A percentile compares a stretch with the other conserved stretches of the same genome.
Conservation (phyloP, 2,329 filamentous ascomycete genomes). For the Pestalotiopsis sp. region DNA sequence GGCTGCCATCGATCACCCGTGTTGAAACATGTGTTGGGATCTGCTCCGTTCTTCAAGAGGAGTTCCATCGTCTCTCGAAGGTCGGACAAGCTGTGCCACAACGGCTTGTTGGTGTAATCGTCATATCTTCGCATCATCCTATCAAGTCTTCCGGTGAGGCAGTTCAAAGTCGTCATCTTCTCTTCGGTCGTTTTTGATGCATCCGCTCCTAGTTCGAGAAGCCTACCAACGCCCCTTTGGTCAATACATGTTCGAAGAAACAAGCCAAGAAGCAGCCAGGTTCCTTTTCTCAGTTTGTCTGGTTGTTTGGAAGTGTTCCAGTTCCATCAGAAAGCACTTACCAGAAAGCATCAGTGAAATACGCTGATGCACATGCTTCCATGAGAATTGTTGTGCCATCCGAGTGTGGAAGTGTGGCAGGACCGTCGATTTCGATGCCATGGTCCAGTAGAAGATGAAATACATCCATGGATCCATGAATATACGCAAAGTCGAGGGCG, state of each 20-base stretch:
- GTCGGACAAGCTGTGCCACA: not conserved
- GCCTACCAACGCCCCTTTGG: not conserved
- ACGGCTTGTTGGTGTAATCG: too few relatives aligned
- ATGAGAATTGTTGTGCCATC: not conserved
- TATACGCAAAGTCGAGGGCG: not conserved
- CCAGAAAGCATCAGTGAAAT: not conserved
- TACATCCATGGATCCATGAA: not conserved
- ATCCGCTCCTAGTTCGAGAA: not conserved
- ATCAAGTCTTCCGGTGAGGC: not conserved
- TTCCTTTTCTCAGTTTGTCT: too few relatives aligned
- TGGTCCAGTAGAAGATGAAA: not conserved
- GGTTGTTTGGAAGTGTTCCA: too few relatives aligned
- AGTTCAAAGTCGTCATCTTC: not conserved
- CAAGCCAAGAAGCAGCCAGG: too few relatives aligned
- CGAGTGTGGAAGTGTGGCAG: not conserved
- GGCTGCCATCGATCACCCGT: too few relatives aligned
- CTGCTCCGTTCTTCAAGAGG: not conserved
- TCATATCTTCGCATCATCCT: not conserved
- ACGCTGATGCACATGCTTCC: not conserved
- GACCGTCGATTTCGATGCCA: not conserved
- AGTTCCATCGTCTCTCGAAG: not conserved
- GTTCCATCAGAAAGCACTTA: not conserved
- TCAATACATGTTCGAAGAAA: not conserved
- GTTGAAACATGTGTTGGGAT: not conserved
- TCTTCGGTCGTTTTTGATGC: not conserved